A percentile compares a stretch with the other conserved stretches of the same genome.
These are phyloP conservation scores for Fraxinus sp. DNA, from an alignment of 305 asterid species.

Conservation along the genomic window DNA sequence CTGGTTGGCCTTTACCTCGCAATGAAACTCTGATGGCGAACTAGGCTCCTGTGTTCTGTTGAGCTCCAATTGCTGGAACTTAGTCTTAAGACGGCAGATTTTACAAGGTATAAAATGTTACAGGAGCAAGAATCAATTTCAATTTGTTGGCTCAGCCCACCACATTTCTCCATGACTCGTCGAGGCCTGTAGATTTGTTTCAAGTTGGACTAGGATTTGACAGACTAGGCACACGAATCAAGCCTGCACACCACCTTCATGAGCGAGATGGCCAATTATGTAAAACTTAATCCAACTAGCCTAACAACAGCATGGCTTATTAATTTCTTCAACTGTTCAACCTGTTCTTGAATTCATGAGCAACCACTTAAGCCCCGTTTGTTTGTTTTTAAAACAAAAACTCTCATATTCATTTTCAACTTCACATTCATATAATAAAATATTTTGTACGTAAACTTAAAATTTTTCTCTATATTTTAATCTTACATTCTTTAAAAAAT, in stretches of 20 bases:
- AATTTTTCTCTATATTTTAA: too few relatives aligned
- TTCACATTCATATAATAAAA: too few relatives aligned
- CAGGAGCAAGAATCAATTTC: not conserved
- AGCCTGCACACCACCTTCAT: not conserved
- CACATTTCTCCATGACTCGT: not conserved
- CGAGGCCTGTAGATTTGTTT: not conserved
- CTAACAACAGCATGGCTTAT: not conserved
- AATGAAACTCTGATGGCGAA: not conserved
- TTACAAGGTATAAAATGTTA: not conserved
- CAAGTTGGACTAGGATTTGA: not conserved
- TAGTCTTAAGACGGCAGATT: not conserved
- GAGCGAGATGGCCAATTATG: not conserved
- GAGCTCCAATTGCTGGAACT: not conserved
- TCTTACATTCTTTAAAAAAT: too few relatives aligned
- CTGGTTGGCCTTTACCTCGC: not conserved
- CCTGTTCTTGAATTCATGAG: conserved; percentile 9
- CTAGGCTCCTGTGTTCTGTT: not conserved
- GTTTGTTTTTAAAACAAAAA: too few relatives aligned
- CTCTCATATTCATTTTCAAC: too few relatives aligned
- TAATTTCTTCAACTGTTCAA: not conserved
- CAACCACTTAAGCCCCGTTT: not conserved
- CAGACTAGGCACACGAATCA: not conserved
- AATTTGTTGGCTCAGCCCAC: not conserved
- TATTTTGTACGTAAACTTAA: too few relatives aligned
- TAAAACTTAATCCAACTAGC: not conserved